A percentile compares a stretch with the other conserved stretches of the same genome.
Conservation (phyloP, 2,329 filamentous ascomycete species). For the Phialemoniopsis sp. region DNA sequence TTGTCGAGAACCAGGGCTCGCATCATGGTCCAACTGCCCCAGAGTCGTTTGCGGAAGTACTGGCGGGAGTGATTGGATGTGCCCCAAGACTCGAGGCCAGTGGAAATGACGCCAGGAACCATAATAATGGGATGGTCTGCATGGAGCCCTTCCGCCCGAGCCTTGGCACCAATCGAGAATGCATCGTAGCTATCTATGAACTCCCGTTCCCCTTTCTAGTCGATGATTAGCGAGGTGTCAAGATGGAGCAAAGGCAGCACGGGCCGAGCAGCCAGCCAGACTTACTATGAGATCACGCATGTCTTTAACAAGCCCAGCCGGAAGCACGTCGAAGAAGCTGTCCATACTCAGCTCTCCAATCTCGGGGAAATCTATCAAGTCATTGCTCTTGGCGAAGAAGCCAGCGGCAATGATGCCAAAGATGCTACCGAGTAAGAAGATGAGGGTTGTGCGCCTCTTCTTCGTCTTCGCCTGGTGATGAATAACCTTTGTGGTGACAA, state of each 20-base stretch:
- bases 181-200: constrained; percentile 83
- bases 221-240: constrained; percentile 7
- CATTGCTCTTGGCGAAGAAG: constrained; percentile 85
- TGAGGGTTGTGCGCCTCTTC: constrained; percentile 74
- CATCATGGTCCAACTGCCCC: constrained; percentile 99
- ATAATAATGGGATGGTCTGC: constrained; percentile 91
- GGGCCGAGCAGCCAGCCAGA: constrained; percentile 12
- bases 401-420: constrained; percentile 85
- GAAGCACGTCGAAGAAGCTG: constrained; percentile 79
- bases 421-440: constrained; percentile 85
- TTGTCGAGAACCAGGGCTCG: constrained; percentile 89
- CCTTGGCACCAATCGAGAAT: constrained; percentile 84
- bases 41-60: constrained; percentile 91
- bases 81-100: constrained; percentile 94
- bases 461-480: constrained; percentile 44
- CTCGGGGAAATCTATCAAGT: constrained; percentile 77
- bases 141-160: constrained; percentile 72
- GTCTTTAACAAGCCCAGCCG: constrained; percentile 80
- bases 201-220: constrained; percentile 78
- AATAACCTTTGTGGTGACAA: constrained; percentile 20
- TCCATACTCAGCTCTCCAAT: constrained; percentile 76
- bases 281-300: constrained; percentile 79
- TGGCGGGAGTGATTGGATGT: constrained; percentile 79
- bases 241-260: neutral
- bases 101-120: constrained; percentile 97